These are phyloP conservation scores for Rubia yunnanensis DNA, from an alignment of 257 asterid species.

Conservation along the genomic window DNA sequence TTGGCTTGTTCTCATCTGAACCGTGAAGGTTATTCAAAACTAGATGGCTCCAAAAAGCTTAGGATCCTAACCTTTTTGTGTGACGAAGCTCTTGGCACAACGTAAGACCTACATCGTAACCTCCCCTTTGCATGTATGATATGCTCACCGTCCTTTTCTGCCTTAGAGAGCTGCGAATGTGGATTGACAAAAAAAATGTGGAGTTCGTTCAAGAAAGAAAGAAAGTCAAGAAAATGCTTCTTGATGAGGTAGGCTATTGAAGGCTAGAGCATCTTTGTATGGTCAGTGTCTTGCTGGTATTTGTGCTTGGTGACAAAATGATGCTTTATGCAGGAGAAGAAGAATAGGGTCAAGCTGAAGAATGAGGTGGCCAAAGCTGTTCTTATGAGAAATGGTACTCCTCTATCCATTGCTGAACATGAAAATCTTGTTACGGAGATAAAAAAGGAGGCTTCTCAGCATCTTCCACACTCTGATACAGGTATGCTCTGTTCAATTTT, in stretches of 20 bases:
- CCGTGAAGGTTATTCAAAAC: conserved; percentile 12
- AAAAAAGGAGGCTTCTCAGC: conserved; percentile 6
- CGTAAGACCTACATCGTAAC: conserved; percentile 1
- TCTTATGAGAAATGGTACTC: conserved; percentile 5
- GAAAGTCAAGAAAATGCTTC: conserved; percentile 11
- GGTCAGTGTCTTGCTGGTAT: background rate
- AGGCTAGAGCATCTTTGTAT: background rate
- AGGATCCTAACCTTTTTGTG: conserved; percentile 16
- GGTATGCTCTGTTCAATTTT: conserved; percentile 5
- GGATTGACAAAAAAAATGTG: conserved; percentile 16
- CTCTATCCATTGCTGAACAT: conserved; percentile 11
- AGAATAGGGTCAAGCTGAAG: conserved; percentile 7
- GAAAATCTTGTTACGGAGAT: conserved; percentile 3
- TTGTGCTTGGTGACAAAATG: background rate
- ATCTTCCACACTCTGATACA: conserved; percentile 2
- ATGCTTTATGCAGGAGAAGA: conserved; percentile 11
- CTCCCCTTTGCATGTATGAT: background rate
- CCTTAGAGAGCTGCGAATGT: conserved; percentile 14
- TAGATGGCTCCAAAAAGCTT: conserved; percentile 14
- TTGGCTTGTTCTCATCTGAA: conserved; percentile 8
- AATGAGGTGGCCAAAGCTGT: conserved; percentile 12
- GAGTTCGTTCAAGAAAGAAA: conserved; percentile 13
- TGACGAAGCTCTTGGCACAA: conserved; percentile 20
- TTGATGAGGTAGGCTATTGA: conserved; percentile 3
- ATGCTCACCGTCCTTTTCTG: background rate